Percentiles rank a stretch among this genome's conserved stretches.
Evolutionary conservation across 2,329 filamentous ascomycete genomes (phyloP).

Genomic region (Macrophomina pseudophaseolina): DNA sequence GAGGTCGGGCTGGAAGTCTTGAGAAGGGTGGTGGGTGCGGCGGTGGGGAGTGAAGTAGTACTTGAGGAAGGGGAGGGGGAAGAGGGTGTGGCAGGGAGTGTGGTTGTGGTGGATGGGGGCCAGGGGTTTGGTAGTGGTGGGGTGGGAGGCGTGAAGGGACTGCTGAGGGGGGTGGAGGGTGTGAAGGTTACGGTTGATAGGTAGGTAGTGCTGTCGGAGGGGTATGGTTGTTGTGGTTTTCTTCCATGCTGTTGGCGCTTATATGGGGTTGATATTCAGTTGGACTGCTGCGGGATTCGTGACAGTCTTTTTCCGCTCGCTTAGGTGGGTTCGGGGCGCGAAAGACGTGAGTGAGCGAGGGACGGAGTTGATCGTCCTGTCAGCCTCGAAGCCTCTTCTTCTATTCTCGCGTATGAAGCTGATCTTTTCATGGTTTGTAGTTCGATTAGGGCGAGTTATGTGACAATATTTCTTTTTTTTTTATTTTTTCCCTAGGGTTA

Average conservation of each 20-base stretch:
- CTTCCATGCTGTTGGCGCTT: too few species aligned
- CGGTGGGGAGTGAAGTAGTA: constrained; percentile 34
- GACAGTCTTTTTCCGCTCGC: neutral
- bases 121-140: neutral
- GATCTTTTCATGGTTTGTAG: too few species aligned
- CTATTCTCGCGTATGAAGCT: too few species aligned
- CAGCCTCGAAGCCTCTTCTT: too few species aligned
- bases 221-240: neutral
- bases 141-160: constrained; percentile 7
- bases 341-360: too few species aligned
- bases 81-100: neutral
- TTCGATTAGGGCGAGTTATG: too few species aligned
- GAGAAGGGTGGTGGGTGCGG: constrained; percentile 44
- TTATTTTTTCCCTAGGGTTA: too few species aligned
- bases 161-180: constrained; percentile 33
- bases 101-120: neutral
- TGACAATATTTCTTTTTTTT: too few species aligned
- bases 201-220: neutral
- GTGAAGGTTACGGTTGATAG: constrained; percentile 31
- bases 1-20: constrained; percentile 49
- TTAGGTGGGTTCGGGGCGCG: too few species aligned
- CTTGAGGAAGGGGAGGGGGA: neutral
- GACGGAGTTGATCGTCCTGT: too few species aligned
- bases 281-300: too few species aligned
- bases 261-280: too few species aligned